Base-by-base conservation (phyloP, 1,284 basidiomycete species). In the Ceratobasidium sp. region DNA sequence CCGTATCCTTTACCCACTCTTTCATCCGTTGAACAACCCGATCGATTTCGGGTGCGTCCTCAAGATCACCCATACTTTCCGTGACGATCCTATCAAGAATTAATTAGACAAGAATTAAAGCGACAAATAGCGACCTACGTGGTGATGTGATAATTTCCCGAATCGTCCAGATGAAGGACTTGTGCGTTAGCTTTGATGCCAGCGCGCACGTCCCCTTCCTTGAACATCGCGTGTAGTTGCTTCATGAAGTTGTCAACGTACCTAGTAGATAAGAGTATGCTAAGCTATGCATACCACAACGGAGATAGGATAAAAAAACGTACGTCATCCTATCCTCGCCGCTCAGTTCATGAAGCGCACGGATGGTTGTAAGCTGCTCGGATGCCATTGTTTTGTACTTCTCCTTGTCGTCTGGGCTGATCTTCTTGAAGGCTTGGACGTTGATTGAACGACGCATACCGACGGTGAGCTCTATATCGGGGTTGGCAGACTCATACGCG, bases 91-190 rank as follows among this genome's bases (percentile, higher is more conserved):
- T n/a, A n/a, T n/a, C n/a, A n/a, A n/a, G n/a, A n/a, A n/a, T n/a
- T n/a, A n/a, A n/a, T n/a, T n/a, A n/a, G n/a, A n/a, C n/a, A n/a
- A n/a, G n/a, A n/a, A n/a, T n/a, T n/a, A n/a, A n/a, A n/a, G n/a
- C n/a, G n/a, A n/a, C n/a, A n/a, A n/a, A n/a, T n/a, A n/a, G n/a
- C 0, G 26, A 55, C 67, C 55, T 23, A 69, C 67, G 67, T 69
- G 55, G 18, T 5, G 15, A 69, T 69, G n/a, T 69, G 28, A 26
- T 33, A 55, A 15, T 69, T 51, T 7, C 40, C 51, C 2, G n/a
- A 20, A 1, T 7, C 6, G 13, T 69, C 51, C 40, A 55, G 18
- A n/a, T 69, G 55, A 2, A 69, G 6, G 3, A 69, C 12, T 42
- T 69, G 67, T 1, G 28, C n/a, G 15, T 69, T 69, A 28, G 55